Evolutionary conservation across 2,329 filamentous ascomycete species (phyloP), one percentile per base, ranked within the genome.

Genomic region (Calonectria hawksworthii): DNA sequence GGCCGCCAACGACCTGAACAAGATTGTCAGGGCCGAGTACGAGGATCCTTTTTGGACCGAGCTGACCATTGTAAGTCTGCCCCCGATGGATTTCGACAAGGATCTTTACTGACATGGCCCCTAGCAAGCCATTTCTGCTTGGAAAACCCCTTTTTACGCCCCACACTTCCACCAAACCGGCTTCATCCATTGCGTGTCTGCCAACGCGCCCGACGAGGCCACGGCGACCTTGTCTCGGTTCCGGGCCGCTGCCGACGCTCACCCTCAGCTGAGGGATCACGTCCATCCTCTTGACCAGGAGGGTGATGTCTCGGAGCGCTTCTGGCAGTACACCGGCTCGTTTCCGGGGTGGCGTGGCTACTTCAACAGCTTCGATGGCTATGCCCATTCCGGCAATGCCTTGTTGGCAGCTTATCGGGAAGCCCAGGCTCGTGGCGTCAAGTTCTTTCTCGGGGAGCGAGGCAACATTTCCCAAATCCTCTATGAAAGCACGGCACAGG

Each of bases 311-410:
- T 83, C 83, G 10, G 80, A 86, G 18, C 82, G 82, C 14, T 85
- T 85, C 44, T 89, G 88, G 86, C 89, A 90, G 75, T 89, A 87
- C 59, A 82, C 23, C 26, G 51, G 89, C 0, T 83, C 86, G 0
- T 81, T 92, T 69, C 32, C 77, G 51, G 80, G 79, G 65, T 93
- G 90, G 89, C 86, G 85, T 30, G 92, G 92, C 11, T 93, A 93
- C 80, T 85, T 90, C 52, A 93, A 93, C 78, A 84, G 83, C 4
- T 86, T 89, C 8, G 90, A 88, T 14, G 90, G 91, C 2, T 92
- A 92, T 70, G 90, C 89, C 1, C 90, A 92, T 73, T 88, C 90
- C 0, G 87, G 86, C 0, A 86, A 92, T 72, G 87, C 91, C 0
- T 78, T 92, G 8, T 83, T 83, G 5, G 87, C 86, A 0, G 84